Evolutionary conservation across 2,329 filamentous ascomycete species (phyloP), one percentile per base, ranked within the genome.

Genomic region (Trichoderma atrobrunneum): DNA sequence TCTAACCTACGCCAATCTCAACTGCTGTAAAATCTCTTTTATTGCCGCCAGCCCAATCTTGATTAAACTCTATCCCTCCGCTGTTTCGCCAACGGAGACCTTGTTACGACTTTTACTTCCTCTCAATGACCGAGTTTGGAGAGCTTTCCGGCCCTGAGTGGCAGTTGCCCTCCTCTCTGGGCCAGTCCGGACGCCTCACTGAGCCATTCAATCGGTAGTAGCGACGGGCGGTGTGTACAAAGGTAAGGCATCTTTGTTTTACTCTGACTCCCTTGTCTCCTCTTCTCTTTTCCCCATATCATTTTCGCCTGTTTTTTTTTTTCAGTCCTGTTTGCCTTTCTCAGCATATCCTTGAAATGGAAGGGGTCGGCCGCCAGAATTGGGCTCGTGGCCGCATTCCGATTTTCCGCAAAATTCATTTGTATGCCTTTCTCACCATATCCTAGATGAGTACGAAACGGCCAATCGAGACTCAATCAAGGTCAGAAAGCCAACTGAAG

Each of bases 401-500:
- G 36, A 39, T 39, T 39, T 39, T 16, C 16, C 16, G 16, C 16
- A 39, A 39, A 39, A 39, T 39, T 39, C 7, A 39, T 39, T 18
- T 39, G 16, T 16, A 39, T 39, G 36, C 36, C 16, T 18, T 39
- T 39, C 34, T 36, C 34, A 36, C 34, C 34, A 36, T 36, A 36
- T 36, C 34, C 39, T 43, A 18, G 39, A 43, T 14, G 70, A 73
- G 16, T 82, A 79, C 67, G 76, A 78, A 32, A 62, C 39, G 1
- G 18, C 78, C n/a, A 76, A 73, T 57, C 74, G 74, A 14, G 70
- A 72, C 24, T 56, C 68, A 11, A 72, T 39, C 7, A 71, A 74
- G 1, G 75, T 79, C 34, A 74, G 74, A 16, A 76, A 75, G 61
- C 81, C 80, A 4, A 18, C 57, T n/a, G 70, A 64, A 11, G 77